Conservation (phyloP, 495 filamentous ascomycete species). For the Xylaria telfairii region DNA sequence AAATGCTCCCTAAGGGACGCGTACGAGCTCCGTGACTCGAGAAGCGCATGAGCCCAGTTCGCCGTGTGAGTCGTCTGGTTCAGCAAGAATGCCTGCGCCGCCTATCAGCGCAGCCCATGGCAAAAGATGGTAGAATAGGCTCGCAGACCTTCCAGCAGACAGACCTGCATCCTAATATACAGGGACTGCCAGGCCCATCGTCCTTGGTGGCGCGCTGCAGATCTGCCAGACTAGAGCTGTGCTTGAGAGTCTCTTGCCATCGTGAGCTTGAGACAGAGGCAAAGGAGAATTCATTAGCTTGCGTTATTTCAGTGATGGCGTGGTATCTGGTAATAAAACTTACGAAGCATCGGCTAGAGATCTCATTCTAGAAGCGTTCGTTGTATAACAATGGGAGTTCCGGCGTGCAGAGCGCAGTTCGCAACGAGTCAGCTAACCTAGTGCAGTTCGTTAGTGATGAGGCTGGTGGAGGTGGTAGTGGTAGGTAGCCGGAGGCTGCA, state of each 20-base stretch:
- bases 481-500: background rate
- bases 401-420: background rate
- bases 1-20: constrained; percentile 72
- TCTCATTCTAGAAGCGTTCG: constrained; percentile 58
- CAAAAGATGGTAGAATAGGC: constrained; percentile 14
- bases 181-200: constrained; percentile 63
- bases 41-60: constrained; percentile 71
- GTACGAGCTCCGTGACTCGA: constrained; percentile 76
- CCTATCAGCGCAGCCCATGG: constrained; percentile 22
- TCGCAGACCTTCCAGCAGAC: constrained; percentile 87
- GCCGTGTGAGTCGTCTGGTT: constrained; percentile 70
- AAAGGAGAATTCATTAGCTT: constrained; percentile 15
- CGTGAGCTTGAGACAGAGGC: constrained; percentile 44
- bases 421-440: background rate
- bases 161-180: constrained; percentile 77
- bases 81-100: constrained; percentile 74
- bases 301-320: background rate
- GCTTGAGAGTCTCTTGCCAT: constrained; percentile 71
- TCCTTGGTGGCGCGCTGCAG: constrained; percentile 69
- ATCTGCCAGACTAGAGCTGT: constrained; percentile 64
- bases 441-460: background rate
- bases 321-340: constrained; percentile 11
- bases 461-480: constrained; percentile 10
- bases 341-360: constrained; percentile 68
- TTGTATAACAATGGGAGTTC: background rate